These are phyloP conservation scores for Alopecurus myosuroides DNA, from an alignment of 176 grass and related monocot genomes.

Conservation along the genomic window DNA sequence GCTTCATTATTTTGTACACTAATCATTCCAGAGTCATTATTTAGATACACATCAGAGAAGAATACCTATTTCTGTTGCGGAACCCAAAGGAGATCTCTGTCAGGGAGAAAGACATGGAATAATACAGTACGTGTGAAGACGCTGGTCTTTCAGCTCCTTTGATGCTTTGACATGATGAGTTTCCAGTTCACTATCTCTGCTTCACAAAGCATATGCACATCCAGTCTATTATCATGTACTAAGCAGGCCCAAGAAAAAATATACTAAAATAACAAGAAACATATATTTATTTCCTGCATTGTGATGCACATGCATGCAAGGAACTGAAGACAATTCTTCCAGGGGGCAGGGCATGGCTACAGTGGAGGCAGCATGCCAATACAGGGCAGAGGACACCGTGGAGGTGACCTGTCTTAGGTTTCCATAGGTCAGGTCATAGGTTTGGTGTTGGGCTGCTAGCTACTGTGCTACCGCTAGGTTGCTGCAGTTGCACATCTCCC, in stretches of 20 bases:
- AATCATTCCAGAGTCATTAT: neutral
- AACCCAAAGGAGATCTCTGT: neutral
- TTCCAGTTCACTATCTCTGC: neutral
- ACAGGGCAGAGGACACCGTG: neutral
- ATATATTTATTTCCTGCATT: neutral
- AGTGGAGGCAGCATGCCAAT: neutral
- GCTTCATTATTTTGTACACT: neutral
- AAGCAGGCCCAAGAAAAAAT: neutral
- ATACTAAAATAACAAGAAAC: neutral
- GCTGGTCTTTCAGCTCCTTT: neutral
- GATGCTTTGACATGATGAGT: neutral
- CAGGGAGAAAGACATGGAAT: constrained; percentile 2
- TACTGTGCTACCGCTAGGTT: neutral
- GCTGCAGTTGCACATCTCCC: constrained; percentile 5
- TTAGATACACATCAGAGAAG: neutral
- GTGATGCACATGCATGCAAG: neutral
- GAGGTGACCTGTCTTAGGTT: constrained; percentile 21
- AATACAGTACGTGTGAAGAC: neutral
- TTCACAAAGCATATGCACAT: constrained; percentile 9
- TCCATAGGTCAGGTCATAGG: neutral
- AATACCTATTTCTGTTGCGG: neutral
- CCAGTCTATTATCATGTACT: neutral
- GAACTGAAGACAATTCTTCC: neutral
- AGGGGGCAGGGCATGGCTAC: neutral
- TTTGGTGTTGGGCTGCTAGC: neutral